Conservation (phyloP, 2,329 filamentous ascomycete genomes). For the Rutstroemia sp. region DNA sequence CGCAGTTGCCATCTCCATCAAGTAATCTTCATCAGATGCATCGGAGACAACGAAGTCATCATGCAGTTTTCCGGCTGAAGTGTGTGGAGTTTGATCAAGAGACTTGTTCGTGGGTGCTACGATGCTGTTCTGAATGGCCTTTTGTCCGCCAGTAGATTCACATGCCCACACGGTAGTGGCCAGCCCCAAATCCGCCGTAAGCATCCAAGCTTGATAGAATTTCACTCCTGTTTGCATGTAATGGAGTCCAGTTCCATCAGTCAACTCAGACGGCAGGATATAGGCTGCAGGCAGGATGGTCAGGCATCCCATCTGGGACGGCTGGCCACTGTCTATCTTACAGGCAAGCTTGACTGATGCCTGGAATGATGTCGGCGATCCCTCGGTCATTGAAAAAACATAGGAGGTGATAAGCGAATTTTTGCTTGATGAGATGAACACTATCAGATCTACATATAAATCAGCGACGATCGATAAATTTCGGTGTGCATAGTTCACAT, state of each 20-base stretch:
- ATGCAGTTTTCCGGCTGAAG: slow-evolving; percentile 6
- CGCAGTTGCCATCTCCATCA: background rate
- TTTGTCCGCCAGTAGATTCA: background rate
- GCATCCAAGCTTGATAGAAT: slow-evolving; percentile 41
- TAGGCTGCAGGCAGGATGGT: background rate
- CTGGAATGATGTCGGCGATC: slow-evolving; percentile 13
- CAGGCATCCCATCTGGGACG: background rate
- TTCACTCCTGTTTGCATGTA: slow-evolving; percentile 32
- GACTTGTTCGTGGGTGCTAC: slow-evolving; percentile 11
- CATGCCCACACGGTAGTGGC: slow-evolving; percentile 33
- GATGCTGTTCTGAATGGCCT: background rate
- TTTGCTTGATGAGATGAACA: slow-evolving; percentile 22
- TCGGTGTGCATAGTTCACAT: background rate
- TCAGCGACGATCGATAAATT: too few relatives aligned
- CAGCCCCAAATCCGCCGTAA: slow-evolving; percentile 38
- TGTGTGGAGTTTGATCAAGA: slow-evolving; percentile 2
- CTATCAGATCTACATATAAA: background rate
- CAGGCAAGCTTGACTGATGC: slow-evolving; percentile 16
- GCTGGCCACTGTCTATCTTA: background rate
- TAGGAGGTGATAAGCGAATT: slow-evolving; percentile 24
- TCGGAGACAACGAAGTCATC: slow-evolving; percentile 26
- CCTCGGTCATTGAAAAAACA: slow-evolving; percentile 15
- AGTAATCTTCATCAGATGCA: slow-evolving; percentile 3
- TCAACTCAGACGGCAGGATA: background rate
- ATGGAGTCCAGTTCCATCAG: slow-evolving; percentile 11